These are phyloP conservation scores for Venturia asperata DNA, from an alignment of 2,329 filamentous ascomycete species.

Conservation along the genomic window DNA sequence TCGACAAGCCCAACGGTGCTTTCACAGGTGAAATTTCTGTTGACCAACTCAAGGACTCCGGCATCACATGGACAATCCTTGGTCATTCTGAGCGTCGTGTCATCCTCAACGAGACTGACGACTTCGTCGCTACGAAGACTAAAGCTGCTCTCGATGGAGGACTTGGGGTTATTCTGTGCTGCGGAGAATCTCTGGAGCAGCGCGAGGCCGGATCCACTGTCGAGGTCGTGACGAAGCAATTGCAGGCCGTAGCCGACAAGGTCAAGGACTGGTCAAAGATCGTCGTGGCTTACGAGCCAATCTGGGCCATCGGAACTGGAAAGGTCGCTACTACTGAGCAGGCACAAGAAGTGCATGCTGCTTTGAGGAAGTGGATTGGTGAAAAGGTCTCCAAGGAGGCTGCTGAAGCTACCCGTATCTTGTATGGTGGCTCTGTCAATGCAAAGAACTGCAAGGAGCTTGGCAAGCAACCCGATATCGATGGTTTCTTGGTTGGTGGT, in stretches of 20 bases:
- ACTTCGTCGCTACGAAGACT: conserved; percentile 85
- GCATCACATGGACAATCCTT: conserved; percentile 82
- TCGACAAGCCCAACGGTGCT: conserved; percentile 91
- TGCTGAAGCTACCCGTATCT: conserved; percentile 80
- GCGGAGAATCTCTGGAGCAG: conserved; percentile 90
- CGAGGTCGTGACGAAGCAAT: conserved; percentile 75
- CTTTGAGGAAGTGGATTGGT: conserved; percentile 79
- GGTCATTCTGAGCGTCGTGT: conserved; percentile 94
- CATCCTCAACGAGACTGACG: conserved; percentile 78
- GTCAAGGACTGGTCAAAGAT: conserved; percentile 86
- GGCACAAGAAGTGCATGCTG: conserved; percentile 50
- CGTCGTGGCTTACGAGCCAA: conserved; percentile 96
- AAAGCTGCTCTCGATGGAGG: conserved; percentile 85
- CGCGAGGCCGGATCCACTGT: conserved; percentile 81
- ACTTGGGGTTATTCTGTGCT: conserved; percentile 90
- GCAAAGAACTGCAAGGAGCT: conserved; percentile 98
- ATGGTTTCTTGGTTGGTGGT: conserved; percentile 95
- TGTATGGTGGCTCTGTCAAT: conserved; percentile 93
- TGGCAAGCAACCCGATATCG: conserved; percentile 87
- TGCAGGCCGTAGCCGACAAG: conserved; percentile 72
- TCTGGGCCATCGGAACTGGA: conserved; percentile 90
- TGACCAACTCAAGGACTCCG: conserved; percentile 79
- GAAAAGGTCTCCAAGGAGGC: conserved; percentile 69
- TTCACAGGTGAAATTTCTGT: conserved; percentile 97
- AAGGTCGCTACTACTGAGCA: conserved; percentile 39